Conservation (phyloP, 768 basidiomycete species). For the Rhizopogon roseolus region DNA sequence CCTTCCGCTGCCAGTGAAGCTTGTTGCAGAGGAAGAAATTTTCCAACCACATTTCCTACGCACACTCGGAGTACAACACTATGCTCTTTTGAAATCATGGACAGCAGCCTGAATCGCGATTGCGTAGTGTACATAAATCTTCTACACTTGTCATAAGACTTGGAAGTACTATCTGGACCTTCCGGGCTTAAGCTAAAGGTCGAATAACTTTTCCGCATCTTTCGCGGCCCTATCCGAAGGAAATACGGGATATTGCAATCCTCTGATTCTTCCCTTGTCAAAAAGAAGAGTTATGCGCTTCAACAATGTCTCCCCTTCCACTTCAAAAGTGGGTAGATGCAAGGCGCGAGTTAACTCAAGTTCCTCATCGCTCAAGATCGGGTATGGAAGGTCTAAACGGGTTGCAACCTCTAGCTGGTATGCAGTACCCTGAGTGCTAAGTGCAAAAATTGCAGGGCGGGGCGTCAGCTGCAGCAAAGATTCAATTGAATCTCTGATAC, state of each 20-base stretch:
- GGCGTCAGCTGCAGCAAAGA: conserved; percentile 1
- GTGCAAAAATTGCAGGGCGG: conserved; percentile 7
- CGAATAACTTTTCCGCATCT: not conserved
- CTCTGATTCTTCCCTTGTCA: conserved; percentile 6
- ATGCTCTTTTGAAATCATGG: not conserved
- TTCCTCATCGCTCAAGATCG: conserved; percentile 16
- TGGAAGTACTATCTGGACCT: no score
- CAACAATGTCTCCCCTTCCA: conserved; percentile 9
- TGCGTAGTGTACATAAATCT: not conserved
- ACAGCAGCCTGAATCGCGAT: not conserved
- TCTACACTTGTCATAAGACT: not conserved
- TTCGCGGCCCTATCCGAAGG: conserved; percentile 14
- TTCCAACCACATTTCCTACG: no score
- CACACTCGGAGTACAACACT: not conserved
- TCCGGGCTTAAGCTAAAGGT: not conserved
- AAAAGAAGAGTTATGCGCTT: conserved; percentile 17
- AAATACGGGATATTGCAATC: conserved; percentile 19
- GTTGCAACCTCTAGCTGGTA: conserved; percentile 16
- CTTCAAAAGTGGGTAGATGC: conserved; percentile 17
- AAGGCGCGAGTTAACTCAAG: conserved; percentile 7
- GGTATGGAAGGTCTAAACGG: conserved; percentile 11
- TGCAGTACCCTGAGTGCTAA: conserved; percentile 14
- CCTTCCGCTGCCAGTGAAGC: no score
- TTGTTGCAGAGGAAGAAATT: no score
- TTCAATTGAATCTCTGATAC: conserved; percentile 9